These are phyloP conservation scores for Teunomyces tritomae DNA, from an alignment of 805 yeast species.

Conservation along the genomic window DNA sequence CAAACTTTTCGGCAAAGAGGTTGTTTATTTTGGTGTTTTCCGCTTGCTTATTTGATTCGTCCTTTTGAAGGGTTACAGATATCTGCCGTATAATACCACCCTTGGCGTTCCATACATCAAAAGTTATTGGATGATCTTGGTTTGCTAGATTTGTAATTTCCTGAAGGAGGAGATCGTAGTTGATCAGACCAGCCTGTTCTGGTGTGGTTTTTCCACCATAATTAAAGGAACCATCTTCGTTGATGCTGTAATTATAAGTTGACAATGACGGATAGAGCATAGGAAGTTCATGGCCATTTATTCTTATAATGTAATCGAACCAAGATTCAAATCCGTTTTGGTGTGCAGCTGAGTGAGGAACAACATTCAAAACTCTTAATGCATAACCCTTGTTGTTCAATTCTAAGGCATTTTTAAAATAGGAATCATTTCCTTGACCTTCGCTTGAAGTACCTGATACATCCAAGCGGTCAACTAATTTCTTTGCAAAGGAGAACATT, in stretches of 20 bases:
- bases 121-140: constrained; percentile 39
- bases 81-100: constrained; percentile 57
- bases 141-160: constrained; percentile 38
- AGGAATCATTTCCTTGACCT: constrained; percentile 24
- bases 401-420: constrained; percentile 30
- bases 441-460: constrained; percentile 10
- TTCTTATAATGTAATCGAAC: constrained; percentile 83
- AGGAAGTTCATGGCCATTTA: constrained; percentile 67
- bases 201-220: constrained; percentile 34
- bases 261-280: constrained; percentile 33
- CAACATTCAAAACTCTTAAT: constrained; percentile 36
- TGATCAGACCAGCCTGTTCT: constrained; percentile 35
- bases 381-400: constrained; percentile 42
- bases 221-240: constrained; percentile 40
- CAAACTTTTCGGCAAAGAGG: constrained; percentile 35
- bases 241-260: constrained; percentile 28
- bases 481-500: constrained; percentile 46
- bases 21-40: constrained; percentile 1
- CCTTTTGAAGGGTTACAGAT: constrained; percentile 19
- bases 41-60: constrained; percentile 4
- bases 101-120: constrained; percentile 84
- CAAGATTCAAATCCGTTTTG: constrained; percentile 61
- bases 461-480: constrained; percentile 39
- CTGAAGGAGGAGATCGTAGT: constrained; percentile 41
- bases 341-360: constrained; percentile 36